phyloP scores from a whole-genome alignment of 768 basidiomycete species.

The Cystobasidiopsis lactophilus region DNA sequence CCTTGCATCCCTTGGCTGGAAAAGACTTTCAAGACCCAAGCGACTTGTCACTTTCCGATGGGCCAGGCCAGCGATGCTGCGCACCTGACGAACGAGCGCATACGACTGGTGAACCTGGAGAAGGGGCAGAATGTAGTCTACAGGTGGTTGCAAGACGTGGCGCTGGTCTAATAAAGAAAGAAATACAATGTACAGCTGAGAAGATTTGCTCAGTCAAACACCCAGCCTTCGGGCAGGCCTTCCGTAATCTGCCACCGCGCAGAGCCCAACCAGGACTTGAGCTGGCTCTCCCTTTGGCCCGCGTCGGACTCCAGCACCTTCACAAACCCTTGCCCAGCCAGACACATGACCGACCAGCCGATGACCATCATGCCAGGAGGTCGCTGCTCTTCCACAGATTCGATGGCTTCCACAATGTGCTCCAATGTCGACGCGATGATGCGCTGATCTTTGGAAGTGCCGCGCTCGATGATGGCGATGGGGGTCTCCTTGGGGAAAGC shows the following conservation, averaged over 20 bases:
- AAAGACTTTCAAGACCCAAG: conserved; percentile 67
- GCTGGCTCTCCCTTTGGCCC: background rate
- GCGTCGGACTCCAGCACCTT: conserved; percentile 35
- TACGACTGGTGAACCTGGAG: conserved; percentile 8
- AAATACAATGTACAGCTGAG: no score
- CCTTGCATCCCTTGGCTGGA: background rate
- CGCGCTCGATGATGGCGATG: conserved; percentile 82
- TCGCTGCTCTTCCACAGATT: conserved; percentile 56
- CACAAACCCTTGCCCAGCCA: conserved; percentile 51
- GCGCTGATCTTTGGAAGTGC: conserved; percentile 81
- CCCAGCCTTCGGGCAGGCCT: conserved; percentile 7
- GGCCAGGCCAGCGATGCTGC: conserved; percentile 50
- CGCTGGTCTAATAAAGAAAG: background rate
- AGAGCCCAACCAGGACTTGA: conserved; percentile 1
- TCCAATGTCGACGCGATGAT: conserved; percentile 54
- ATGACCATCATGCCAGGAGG: conserved; percentile 93
- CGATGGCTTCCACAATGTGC: conserved; percentile 47
- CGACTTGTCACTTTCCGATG: conserved; percentile 81
- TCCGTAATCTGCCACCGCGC: conserved; percentile 3
- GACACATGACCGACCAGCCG: conserved; percentile 67
- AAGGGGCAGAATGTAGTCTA: conserved; percentile 7
- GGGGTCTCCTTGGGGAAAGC: conserved; percentile 56
- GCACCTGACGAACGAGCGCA: conserved; percentile 80
- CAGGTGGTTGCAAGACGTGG: conserved; percentile 1
- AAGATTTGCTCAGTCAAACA: background rate